Evolutionary conservation across 768 basidiomycete species (phyloP), one percentile per base, ranked within the genome.

Genomic region (Mycena floridula): DNA sequence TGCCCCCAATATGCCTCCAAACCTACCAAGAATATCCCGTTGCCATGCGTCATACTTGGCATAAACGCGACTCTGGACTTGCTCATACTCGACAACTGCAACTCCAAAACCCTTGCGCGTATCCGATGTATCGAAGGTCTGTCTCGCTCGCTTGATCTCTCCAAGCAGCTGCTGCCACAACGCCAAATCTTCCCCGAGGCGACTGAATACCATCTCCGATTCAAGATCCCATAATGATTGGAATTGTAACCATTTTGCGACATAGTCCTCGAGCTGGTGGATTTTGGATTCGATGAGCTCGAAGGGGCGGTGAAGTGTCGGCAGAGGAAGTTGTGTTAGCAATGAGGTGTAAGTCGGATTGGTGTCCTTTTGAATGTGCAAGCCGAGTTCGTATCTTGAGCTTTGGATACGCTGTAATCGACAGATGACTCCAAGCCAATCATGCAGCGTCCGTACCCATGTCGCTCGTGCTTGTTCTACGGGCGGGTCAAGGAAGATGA

Each of bases 31-130:
- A 48, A 99, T 91, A 54, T 99, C 96, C 49, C 86, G 74, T 70
- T 98, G 95, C 95, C 96, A 98, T 16, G 90, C 72, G 60, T 98
- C 96, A 61, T 99, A 99, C 69, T 97, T 98, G 48, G 94, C 91
- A 63, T 97, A 97, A 57, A 99, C 96, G 53, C 94, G 79, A 37
- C 89, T 79, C 65, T 99, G 96, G 22, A 97, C 96, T 63, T 95
- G 94, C 62, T 98, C 95, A 63, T 97, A 99, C 64, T 97, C 90
- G 55, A 99, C 85, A 36, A 94, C 79, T 57, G 90, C 93, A 8
- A 94, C 88, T 1, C 94, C 93, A 58, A 98, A 96, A 38, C 79
- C 79, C 52, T 86, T 90, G 55, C 86, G 83, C 7, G 90, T 94
- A 55, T 96, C 96, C 22, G 90, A 88, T 16, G 91, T 98, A 64